Conservation (phyloP, 495 filamentous ascomycete species). For the Neurospora sp. region DNA sequence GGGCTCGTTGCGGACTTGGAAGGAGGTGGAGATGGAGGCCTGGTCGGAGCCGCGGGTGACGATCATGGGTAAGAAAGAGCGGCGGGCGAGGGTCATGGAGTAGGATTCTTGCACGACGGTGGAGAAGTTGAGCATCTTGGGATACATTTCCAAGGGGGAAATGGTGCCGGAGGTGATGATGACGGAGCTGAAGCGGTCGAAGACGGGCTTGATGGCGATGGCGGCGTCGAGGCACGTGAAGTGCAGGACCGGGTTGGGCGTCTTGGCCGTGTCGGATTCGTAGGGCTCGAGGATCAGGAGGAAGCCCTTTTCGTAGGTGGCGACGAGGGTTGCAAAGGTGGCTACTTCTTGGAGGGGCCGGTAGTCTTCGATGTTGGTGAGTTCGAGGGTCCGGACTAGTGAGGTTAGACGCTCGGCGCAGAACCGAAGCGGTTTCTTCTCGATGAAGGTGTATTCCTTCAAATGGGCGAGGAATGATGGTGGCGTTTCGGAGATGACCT, state of each 20-base stretch:
- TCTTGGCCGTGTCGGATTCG: conserved; percentile 89
- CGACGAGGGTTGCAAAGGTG: conserved; percentile 94
- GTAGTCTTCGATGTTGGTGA: conserved; percentile 96
- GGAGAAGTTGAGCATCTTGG: conserved; percentile 90
- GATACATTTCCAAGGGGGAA: conserved; percentile 97
- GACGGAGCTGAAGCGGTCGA: conserved; percentile 93
- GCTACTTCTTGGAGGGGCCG: conserved; percentile 96
- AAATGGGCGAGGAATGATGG: conserved; percentile 88
- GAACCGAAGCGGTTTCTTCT: conserved; percentile 90
- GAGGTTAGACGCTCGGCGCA: conserved; percentile 93
- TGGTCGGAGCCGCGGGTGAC: conserved; percentile 94
- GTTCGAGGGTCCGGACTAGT: conserved; percentile 87
- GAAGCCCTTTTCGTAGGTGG: conserved; percentile 97
- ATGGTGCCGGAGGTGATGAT: conserved; percentile 98
- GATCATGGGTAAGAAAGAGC: conserved; percentile 94
- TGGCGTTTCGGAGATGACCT: conserved; percentile 94
- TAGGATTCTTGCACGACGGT: conserved; percentile 95
- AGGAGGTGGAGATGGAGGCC: conserved; percentile 77
- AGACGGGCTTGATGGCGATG: conserved; percentile 96
- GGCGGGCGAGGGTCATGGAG: conserved; percentile 89
- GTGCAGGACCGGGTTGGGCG: conserved; percentile 90
- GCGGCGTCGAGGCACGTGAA: conserved; percentile 96
- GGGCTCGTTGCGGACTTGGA: conserved; percentile 90
- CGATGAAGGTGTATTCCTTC: conserved; percentile 93
- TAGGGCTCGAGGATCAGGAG: conserved; percentile 92